Conservation (phyloP, 352 stramenopile species). For the Phytophthora rubi region DNA sequence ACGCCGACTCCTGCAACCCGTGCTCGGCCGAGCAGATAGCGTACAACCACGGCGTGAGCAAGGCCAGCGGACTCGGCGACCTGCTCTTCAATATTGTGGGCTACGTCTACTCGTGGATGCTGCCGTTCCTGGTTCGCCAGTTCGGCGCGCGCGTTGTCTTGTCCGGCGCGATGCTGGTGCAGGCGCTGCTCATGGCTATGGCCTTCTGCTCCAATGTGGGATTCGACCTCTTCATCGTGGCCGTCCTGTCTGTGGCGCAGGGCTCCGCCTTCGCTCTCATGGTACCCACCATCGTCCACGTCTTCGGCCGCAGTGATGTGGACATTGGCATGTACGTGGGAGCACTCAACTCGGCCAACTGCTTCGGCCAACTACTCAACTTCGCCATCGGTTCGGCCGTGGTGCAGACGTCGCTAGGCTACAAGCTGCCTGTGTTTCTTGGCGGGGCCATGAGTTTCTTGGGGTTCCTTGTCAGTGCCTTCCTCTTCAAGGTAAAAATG, state of each 20-base stretch:
- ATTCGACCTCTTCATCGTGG: conserved; percentile 45
- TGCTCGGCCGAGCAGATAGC: conserved; percentile 41
- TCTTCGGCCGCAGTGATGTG: conserved; percentile 46
- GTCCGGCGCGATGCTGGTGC: conserved; percentile 31
- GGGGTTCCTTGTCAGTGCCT: conserved; percentile 36
- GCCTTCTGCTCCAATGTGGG: conserved; percentile 32
- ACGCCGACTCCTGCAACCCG: conserved; percentile 34
- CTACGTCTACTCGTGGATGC: conserved; percentile 48
- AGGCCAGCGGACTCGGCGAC: conserved; percentile 51
- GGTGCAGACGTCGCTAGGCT: conserved; percentile 47
- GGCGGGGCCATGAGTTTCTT: conserved; percentile 45
- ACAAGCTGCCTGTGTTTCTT: conserved; percentile 46
- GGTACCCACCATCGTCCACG: conserved; percentile 47
- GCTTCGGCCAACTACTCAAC: conserved; percentile 54
- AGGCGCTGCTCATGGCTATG: conserved; percentile 46
- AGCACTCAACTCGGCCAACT: conserved; percentile 30
- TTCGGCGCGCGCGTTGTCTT: conserved; percentile 51
- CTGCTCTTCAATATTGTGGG: conserved; percentile 40
- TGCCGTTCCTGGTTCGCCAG: conserved; percentile 50
- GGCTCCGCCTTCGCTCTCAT: conserved; percentile 40
- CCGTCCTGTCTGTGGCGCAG: conserved; percentile 37
- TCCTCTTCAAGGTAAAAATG: conserved; percentile 53
- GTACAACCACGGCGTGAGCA: conserved; percentile 58
- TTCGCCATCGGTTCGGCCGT: conserved; percentile 38
- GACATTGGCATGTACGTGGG: conserved; percentile 35